phyloP scores from a whole-genome alignment of 805 yeast species.

The Candida railenensis region DNA sequence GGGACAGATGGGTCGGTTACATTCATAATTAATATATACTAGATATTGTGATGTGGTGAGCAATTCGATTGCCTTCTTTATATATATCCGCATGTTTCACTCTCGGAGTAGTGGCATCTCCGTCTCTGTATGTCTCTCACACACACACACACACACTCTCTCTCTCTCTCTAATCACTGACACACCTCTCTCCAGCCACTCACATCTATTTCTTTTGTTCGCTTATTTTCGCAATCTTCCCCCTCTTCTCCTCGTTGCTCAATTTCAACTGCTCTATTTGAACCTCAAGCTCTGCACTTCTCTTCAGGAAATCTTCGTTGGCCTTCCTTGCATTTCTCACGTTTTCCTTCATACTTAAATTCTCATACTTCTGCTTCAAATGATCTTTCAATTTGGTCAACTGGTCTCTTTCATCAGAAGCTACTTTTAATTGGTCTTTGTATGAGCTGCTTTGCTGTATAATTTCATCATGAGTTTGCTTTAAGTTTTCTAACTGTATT shows the following conservation, averaged over 20 bases:
- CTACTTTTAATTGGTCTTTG: constrained; percentile 18
- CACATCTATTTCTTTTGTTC: neutral
- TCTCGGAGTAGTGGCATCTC: too few species aligned
- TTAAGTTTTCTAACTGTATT: constrained; percentile 26
- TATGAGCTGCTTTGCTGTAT: constrained; percentile 29
- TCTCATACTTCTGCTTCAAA: constrained; percentile 24
- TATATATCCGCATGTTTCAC: too few species aligned
- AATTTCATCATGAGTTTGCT: constrained; percentile 37
- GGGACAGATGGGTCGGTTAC: too few species aligned
- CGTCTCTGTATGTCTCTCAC: too few species aligned
- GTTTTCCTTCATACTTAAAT: constrained; percentile 37
- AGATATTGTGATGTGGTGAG: too few species aligned
- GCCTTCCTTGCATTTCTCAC: constrained; percentile 39
- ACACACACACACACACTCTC: too few species aligned
- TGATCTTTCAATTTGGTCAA: constrained; percentile 14
- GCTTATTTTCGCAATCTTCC: constrained; percentile 19
- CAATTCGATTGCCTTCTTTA: too few species aligned
- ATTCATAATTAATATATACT: too few species aligned
- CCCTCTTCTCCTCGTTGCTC: constrained; percentile 24
- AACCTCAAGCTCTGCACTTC: constrained; percentile 32
- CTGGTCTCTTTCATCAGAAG: constrained; percentile 17
- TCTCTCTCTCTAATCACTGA: too few species aligned
- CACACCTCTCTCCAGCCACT: neutral
- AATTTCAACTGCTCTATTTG: constrained; percentile 27
- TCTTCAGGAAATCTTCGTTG: constrained; percentile 35